Conservation (phyloP, 306 rosid genomes). For the Phaseolus lunatus region DNA sequence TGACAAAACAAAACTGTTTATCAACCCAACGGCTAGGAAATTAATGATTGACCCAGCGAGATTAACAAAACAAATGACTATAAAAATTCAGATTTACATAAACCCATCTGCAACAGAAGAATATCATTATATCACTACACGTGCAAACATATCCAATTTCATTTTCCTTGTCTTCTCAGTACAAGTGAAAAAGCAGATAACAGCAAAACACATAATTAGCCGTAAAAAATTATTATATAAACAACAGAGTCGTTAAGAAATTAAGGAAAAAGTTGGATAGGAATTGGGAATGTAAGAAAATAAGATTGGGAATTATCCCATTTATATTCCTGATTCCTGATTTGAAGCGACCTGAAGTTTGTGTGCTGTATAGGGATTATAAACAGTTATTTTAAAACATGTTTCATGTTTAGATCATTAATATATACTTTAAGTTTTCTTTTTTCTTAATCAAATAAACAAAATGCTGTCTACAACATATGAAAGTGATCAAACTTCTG, state of each 20-base stretch:
- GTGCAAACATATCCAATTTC: neutral
- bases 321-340: neutral
- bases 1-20: constrained; percentile 1
- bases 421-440: neutral
- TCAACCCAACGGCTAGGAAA: neutral
- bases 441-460: neutral
- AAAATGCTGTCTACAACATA: neutral
- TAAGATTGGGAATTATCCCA: neutral
- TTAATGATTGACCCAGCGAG: neutral
- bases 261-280: neutral
- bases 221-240: neutral
- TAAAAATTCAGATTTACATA: neutral
- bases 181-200: neutral
- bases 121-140: neutral
- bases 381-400: neutral
- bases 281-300: neutral
- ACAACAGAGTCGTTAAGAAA: neutral
- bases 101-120: neutral
- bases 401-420: neutral
- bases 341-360: neutral
- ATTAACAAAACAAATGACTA: neutral
- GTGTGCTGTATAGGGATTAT: neutral
- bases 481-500: neutral
- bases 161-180: neutral
- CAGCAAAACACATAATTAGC: neutral